phyloP scores from a whole-genome alignment of 345 rosid genomes.

The Gynandropsis gynandra region DNA sequence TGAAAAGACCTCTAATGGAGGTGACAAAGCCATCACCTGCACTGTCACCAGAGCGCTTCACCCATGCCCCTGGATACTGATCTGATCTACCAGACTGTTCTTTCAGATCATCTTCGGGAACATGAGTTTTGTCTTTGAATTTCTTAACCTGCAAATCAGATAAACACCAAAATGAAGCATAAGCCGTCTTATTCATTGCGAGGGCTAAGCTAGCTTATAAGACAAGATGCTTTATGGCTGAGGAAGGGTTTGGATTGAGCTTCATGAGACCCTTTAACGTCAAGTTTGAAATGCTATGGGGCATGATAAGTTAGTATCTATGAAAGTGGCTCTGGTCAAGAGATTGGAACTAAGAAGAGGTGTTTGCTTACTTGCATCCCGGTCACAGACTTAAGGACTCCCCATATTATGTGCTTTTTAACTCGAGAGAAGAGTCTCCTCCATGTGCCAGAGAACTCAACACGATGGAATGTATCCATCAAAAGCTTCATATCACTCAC shows the following conservation, averaged over 20 bases:
- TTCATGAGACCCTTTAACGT: no score
- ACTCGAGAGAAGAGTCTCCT: slow-evolving; percentile 93
- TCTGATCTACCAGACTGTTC: slow-evolving; percentile 57
- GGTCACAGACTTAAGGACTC: slow-evolving; percentile 89
- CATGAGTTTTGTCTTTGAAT: slow-evolving; percentile 77
- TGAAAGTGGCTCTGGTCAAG: no score
- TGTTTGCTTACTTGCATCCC: slow-evolving; percentile 79
- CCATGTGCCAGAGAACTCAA: slow-evolving; percentile 90
- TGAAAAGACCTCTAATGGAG: slow-evolving; percentile 83
- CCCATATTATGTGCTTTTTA: slow-evolving; percentile 96
- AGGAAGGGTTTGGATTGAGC: no score
- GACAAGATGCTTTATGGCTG: no score
- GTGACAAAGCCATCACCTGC: slow-evolving; percentile 99
- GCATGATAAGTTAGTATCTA: neutral
- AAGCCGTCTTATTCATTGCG: no score
- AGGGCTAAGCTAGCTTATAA: no score
- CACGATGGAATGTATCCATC: slow-evolving; percentile 92
- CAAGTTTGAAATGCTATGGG: neutral
- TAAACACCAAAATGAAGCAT: slow-evolving; percentile 1
- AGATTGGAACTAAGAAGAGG: neutral
- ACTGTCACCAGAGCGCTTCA: slow-evolving; percentile 71
- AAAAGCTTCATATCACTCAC: slow-evolving; percentile 86
- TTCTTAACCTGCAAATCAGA: slow-evolving; percentile 67
- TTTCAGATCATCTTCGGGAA: slow-evolving; percentile 53
- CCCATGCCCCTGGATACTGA: slow-evolving; percentile 56